These are phyloP conservation scores for Galerina marginata DNA, from an alignment of 768 basidiomycete genomes.

Conservation along the genomic window DNA sequence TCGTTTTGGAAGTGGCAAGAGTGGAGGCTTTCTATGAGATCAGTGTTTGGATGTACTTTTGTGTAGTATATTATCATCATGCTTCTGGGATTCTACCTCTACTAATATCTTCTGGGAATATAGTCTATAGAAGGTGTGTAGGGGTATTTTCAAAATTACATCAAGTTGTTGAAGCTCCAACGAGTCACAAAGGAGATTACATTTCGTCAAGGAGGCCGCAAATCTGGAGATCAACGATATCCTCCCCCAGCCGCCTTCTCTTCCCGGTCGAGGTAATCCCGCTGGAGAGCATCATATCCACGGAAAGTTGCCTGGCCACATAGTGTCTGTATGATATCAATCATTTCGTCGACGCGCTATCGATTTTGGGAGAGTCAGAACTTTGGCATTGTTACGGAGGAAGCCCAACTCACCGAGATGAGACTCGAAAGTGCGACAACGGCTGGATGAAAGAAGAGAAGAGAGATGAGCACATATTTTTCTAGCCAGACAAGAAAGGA, in stretches of 20 bases:
- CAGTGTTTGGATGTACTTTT: not conserved
- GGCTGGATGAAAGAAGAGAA: conserved; percentile 27
- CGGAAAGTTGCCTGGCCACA: conserved; percentile 48
- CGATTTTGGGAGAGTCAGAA: not conserved
- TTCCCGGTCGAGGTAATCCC: conserved; percentile 42
- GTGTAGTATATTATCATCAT: not conserved
- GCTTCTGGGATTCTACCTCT: not conserved
- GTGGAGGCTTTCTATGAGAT: conserved; percentile 64
- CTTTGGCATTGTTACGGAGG: not conserved
- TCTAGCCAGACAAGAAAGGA: not conserved
- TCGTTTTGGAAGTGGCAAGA: conserved; percentile 78
- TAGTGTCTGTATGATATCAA: conserved; percentile 42
- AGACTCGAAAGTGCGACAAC: conserved; percentile 47
- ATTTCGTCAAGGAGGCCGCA: no score
- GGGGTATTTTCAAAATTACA: no score
- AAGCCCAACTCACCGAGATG: conserved; percentile 36
- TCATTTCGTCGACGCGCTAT: conserved; percentile 48
- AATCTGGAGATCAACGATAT: not conserved
- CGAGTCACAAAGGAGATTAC: no score
- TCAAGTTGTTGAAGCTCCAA: no score
- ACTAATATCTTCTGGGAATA: no score
- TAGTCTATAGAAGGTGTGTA: no score
- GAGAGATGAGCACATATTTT: not conserved
- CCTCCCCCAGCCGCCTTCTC: conserved; percentile 40
- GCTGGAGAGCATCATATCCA: conserved; percentile 42